Conservation (phyloP, 345 rosid species). For the Pistacia atlantica region DNA sequence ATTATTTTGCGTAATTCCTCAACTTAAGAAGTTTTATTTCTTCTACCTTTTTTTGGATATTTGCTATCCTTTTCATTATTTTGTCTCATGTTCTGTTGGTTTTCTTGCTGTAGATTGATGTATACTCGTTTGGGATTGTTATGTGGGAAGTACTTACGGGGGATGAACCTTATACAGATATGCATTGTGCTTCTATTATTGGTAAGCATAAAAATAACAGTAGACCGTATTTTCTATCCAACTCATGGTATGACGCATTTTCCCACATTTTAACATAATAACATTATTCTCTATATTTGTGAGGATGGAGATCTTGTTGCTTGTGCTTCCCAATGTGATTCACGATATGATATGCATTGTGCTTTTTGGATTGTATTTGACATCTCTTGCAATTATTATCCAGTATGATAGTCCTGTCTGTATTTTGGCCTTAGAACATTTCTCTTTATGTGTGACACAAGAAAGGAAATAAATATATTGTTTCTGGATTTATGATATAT, state of each 20-base stretch:
- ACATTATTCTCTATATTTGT: neutral
- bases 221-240: neutral
- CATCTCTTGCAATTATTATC: neutral
- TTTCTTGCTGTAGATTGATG: slow-evolving; percentile 71
- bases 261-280: neutral
- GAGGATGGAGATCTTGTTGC: slow-evolving; percentile 1
- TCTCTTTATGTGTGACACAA: slow-evolving; percentile 3
- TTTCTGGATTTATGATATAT: neutral
- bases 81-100: slow-evolving; percentile 1
- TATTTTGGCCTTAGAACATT: neutral
- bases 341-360: neutral
- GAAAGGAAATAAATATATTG: neutral
- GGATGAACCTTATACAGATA: slow-evolving; percentile 89
- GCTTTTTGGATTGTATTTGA: neutral
- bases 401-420: neutral
- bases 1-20: neutral
- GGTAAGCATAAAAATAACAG: slow-evolving; percentile 46
- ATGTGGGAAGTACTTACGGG: slow-evolving; percentile 99
- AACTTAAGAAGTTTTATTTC: neutral
- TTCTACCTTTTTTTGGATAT: neutral
- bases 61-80: neutral
- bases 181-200: slow-evolving; percentile 96
- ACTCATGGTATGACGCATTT: neutral
- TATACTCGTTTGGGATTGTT: slow-evolving; percentile 94
- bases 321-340: neutral